Conservation (phyloP, 192 early-diverging fungal genomes). For the Rhizophagus clarus region DNA sequence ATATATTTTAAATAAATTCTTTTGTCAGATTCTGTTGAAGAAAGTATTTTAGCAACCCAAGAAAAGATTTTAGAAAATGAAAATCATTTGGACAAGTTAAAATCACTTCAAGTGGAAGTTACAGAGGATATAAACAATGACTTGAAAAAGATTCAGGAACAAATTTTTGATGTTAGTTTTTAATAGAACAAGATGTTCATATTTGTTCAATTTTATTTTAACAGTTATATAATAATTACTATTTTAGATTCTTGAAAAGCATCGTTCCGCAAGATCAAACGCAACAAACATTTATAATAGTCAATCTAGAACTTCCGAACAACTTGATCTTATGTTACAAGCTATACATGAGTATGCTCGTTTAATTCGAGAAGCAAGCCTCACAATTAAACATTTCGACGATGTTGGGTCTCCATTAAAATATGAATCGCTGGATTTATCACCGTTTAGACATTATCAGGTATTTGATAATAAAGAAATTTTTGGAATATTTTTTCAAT, state of each 20-base stretch:
- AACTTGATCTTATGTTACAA: constrained; percentile 31
- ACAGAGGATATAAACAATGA: constrained; percentile 33
- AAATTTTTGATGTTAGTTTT: constrained; percentile 24
- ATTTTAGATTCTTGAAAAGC: constrained; percentile 27
- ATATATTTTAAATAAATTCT: neutral
- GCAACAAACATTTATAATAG: constrained; percentile 10
- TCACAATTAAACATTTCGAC: constrained; percentile 33
- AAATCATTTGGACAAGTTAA: neutral
- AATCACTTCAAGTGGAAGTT: constrained; percentile 16
- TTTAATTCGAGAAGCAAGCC: constrained; percentile 27
- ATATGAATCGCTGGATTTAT: constrained; percentile 32
- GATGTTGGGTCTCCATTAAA: constrained; percentile 18
- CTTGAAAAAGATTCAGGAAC: constrained; percentile 30
- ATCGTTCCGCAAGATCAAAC: constrained; percentile 8
- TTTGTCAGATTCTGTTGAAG: constrained; percentile 26
- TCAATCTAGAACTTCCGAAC: constrained; percentile 23
- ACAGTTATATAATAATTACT: neutral
- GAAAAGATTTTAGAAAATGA: constrained; percentile 28
- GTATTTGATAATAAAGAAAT: neutral
- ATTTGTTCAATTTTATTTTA: too few relatives aligned
- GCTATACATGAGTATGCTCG: constrained; percentile 35
- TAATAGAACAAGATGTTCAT: too few relatives aligned
- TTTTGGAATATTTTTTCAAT: neutral
- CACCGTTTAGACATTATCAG: constrained; percentile 23
- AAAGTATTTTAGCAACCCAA: constrained; percentile 21